phyloP scores from a whole-genome alignment of 1,284 basidiomycete genomes.

The Exobasidium cylindrosporum region DNA sequence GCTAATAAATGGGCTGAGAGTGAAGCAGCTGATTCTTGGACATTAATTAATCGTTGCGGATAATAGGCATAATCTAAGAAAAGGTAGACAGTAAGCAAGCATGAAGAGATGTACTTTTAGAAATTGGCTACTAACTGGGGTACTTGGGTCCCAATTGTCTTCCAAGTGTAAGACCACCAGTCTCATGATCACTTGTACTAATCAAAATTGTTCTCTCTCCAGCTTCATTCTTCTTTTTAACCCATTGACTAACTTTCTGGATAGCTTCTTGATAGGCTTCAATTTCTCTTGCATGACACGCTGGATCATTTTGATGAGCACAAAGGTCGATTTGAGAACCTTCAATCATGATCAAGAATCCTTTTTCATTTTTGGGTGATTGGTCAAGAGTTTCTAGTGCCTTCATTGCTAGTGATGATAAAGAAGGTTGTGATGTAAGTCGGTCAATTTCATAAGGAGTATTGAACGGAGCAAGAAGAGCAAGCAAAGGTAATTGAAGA shows the following conservation, averaged over 20 bases:
- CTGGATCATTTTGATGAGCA: conserved; percentile 47
- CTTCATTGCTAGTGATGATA: conserved; percentile 52
- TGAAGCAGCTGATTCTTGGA: conserved; percentile 50
- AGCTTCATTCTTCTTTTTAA: conserved; percentile 27
- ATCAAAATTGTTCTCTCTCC: conserved; percentile 51
- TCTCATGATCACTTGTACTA: conserved; percentile 57
- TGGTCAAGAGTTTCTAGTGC: conserved; percentile 45
- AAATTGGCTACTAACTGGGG: conserved; percentile 34
- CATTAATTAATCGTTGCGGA: conserved; percentile 53
- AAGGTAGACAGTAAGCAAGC: neutral
- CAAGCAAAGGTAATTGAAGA: conserved; percentile 35
- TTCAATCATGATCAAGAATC: conserved; percentile 54
- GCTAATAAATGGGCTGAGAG: conserved; percentile 40
- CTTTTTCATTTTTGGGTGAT: conserved; percentile 32
- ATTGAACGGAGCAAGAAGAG: conserved; percentile 34
- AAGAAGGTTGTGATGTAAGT: conserved; percentile 39
- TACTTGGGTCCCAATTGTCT: conserved; percentile 47
- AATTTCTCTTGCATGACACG: conserved; percentile 46
- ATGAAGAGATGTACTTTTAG: neutral
- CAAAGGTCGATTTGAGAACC: conserved; percentile 51
- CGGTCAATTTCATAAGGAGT: conserved; percentile 55
- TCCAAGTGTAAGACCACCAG: conserved; percentile 56
- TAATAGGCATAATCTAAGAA: conserved; percentile 48
- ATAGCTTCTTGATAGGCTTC: conserved; percentile 45
- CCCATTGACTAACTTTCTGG: conserved; percentile 36